Conservation (phyloP, 106 monocot species). For the Phalaenopsis equestris region DNA sequence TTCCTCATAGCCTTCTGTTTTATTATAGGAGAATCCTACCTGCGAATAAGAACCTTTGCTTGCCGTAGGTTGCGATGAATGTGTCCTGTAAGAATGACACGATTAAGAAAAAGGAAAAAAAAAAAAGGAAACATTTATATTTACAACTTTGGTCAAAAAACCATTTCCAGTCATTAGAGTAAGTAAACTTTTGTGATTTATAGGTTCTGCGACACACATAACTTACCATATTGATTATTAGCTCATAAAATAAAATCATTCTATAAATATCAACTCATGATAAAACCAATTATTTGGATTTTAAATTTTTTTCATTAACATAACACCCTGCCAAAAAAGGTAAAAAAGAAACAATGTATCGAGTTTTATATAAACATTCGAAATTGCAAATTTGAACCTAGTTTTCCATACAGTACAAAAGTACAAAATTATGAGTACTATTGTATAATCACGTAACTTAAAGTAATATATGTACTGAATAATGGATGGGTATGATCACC, state of each 20-base stretch:
- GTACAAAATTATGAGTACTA: neutral
- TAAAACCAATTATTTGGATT: neutral
- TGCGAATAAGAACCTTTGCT: conserved; percentile 91
- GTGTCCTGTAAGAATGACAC: conserved; percentile 26
- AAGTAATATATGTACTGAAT: too few relatives aligned
- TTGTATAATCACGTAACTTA: too few relatives aligned
- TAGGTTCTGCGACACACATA: neutral
- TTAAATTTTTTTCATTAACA: neutral
- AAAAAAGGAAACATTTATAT: neutral
- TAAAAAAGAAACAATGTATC: neutral
- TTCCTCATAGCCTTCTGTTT: conserved; percentile 60
- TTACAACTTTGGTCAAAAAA: neutral
- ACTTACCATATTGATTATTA: neutral
- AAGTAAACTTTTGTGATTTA: neutral
- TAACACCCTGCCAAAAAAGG: neutral
- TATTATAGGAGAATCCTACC: conserved; percentile 84
- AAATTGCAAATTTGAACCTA: neutral
- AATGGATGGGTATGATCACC: too few relatives aligned
- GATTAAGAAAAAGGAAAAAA: neutral
- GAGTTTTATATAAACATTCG: neutral
- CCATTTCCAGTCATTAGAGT: neutral
- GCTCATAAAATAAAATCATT: neutral
- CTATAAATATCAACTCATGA: too few relatives aligned
- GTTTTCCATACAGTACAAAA: neutral
- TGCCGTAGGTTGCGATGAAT: conserved; percentile 41